Evolutionary conservation across 2,329 filamentous ascomycete genomes (phyloP).

Genomic region (Chrysosporium keratinophilum): DNA sequence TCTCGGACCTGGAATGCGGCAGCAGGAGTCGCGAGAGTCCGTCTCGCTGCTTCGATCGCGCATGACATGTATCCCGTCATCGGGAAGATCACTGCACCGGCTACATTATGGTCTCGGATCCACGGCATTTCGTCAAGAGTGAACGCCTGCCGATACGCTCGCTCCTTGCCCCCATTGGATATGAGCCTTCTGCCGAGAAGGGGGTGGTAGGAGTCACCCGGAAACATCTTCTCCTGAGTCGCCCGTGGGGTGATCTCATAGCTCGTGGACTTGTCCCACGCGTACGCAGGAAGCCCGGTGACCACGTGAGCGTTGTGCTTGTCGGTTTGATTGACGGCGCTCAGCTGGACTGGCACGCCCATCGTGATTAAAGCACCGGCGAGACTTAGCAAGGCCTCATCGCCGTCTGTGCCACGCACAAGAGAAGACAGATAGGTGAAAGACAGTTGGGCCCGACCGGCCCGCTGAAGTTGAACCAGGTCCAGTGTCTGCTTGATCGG

Average conservation of each 20-base stretch:
- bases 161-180: not conserved
- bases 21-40: too few relatives aligned
- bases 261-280: slow-evolving; percentile 14
- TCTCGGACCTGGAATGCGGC: too few relatives aligned
- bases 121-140: slow-evolving; percentile 4
- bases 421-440: too few relatives aligned
- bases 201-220: slow-evolving; percentile 14
- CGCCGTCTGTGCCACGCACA: too few relatives aligned
- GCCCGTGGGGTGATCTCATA: slow-evolving; percentile 13
- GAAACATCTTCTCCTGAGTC: slow-evolving; percentile 1
- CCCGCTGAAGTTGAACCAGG: too few relatives aligned
- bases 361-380: slow-evolving; percentile 7
- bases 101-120: slow-evolving; percentile 8
- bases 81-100: too few relatives aligned
- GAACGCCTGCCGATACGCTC: too few relatives aligned
- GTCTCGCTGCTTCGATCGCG: too few relatives aligned
- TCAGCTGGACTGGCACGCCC: slow-evolving; percentile 7
- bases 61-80: too few relatives aligned
- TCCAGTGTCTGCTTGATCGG: slow-evolving; percentile 14
- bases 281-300: slow-evolving; percentile 14
- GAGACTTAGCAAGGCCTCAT: not conserved
- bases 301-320: too few relatives aligned
- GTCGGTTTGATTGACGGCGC: not conserved
- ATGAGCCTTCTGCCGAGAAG: slow-evolving; percentile 18
- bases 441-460: too few relatives aligned